phyloP scores from a whole-genome alignment of 1,139 yeast genomes.

The Saccharomyces hybrid region DNA sequence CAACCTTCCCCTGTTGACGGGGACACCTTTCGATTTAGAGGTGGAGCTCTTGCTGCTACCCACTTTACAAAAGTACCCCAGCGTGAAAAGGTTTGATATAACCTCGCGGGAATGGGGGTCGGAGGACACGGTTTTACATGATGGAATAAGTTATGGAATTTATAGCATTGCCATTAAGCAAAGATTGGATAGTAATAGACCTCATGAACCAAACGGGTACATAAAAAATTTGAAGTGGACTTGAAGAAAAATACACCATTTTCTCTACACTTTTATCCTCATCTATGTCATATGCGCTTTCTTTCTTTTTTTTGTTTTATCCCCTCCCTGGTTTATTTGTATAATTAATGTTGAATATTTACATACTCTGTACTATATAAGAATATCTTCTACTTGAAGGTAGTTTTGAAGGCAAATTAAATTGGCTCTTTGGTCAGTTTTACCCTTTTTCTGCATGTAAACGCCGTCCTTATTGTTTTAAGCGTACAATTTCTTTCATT shows the following conservation, averaged over 20 bases:
- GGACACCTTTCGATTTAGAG: conserved; percentile 44
- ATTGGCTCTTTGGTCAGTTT: not conserved
- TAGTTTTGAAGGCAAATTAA: not conserved
- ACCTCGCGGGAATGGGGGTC: conserved; percentile 64
- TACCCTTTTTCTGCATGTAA: not conserved
- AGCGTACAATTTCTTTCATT: not conserved
- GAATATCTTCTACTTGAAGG: not conserved
- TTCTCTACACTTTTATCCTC: not conserved
- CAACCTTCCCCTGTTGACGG: conserved; percentile 21
- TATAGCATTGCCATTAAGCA: conserved; percentile 18
- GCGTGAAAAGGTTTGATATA: conserved; percentile 58
- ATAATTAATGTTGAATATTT: not conserved
- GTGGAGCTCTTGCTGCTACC: conserved; percentile 71
- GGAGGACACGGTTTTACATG: conserved; percentile 19
- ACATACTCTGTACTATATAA: not conserved
- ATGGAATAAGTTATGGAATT: conserved; percentile 30
- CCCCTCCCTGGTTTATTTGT: not conserved
- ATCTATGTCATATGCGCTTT: not conserved
- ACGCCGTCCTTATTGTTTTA: not conserved
- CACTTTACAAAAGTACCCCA: conserved; percentile 50
- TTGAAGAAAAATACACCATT: not conserved
- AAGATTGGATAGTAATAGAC: conserved; percentile 5
- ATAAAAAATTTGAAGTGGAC: not conserved
- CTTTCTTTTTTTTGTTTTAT: not conserved
- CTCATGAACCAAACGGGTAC: conserved; percentile 4